These are phyloP conservation scores for Laguncularia racemosa DNA, from an alignment of 345 rosid species.

Conservation along the genomic window DNA sequence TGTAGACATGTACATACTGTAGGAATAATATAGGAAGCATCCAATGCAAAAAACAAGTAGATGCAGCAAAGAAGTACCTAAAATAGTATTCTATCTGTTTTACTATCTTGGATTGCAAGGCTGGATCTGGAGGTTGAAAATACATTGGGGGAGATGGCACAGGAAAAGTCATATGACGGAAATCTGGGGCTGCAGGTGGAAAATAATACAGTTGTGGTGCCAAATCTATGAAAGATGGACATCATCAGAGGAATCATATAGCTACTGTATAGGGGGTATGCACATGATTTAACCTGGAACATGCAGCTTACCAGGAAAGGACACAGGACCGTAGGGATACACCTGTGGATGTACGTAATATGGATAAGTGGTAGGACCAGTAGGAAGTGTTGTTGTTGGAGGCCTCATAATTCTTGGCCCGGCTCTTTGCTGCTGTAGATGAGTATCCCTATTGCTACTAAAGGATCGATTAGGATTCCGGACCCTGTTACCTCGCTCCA, in stretches of 20 bases:
- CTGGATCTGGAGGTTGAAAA: constrained; percentile 37
- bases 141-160: constrained; percentile 37
- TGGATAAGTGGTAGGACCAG: constrained; percentile 18
- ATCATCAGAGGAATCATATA: neutral
- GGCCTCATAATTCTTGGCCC: constrained; percentile 48
- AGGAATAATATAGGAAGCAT: neutral
- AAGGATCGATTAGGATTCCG: constrained; percentile 57
- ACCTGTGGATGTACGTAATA: constrained; percentile 44
- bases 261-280: neutral
- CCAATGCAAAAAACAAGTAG: neutral
- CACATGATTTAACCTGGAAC: neutral
- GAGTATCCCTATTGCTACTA: constrained; percentile 52
- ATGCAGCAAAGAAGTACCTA: constrained; percentile 39
- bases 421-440: constrained; percentile 50
- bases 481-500: constrained; percentile 54
- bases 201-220: constrained; percentile 41
- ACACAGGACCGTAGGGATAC: constrained; percentile 47
- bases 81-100: constrained; percentile 81
- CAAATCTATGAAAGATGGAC: constrained; percentile 32
- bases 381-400: constrained; percentile 26
- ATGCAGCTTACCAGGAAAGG: constrained; percentile 52
- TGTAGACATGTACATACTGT: constrained; percentile 3
- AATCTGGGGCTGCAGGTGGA: constrained; percentile 29
- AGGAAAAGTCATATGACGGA: constrained; percentile 40
- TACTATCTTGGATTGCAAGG: constrained; percentile 46